A percentile compares a stretch with the other conserved stretches of the same genome.
Conservation (phyloP, 2,329 filamentous ascomycete species). For the Phaeoacremonium minimum region DNA sequence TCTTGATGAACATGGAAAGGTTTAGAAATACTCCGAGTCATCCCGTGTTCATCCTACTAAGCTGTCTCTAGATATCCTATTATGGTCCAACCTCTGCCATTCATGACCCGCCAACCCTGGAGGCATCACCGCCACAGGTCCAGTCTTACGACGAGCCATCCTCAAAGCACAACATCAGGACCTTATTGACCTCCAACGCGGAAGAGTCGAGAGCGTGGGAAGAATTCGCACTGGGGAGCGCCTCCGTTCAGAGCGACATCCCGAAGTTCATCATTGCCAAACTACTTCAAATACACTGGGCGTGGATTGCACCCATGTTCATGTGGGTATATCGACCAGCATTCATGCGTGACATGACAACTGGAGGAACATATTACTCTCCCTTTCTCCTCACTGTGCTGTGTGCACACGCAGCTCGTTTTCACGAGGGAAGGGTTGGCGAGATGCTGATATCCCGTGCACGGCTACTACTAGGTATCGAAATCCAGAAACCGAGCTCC, state of each 20-base stretch:
- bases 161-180: constrained; percentile 11
- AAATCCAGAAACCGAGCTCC: constrained; percentile 19
- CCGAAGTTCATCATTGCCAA: constrained; percentile 11
- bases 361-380: constrained; percentile 20
- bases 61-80: constrained; percentile 14
- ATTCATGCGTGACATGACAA: constrained; percentile 22
- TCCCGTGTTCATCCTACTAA: neutral
- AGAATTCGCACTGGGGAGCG: constrained; percentile 18
- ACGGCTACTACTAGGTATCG: constrained; percentile 16
- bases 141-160: constrained; percentile 10
- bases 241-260: constrained; percentile 14
- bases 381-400: constrained; percentile 19
- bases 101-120: constrained; percentile 13
- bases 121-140: constrained; percentile 8
- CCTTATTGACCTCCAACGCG: constrained; percentile 14
- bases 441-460: constrained; percentile 16
- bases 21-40: neutral
- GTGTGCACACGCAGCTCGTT: constrained; percentile 17
- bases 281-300: constrained; percentile 17
- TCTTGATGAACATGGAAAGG: constrained; percentile 16
- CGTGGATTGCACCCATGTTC: constrained; percentile 19
- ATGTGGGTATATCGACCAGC: constrained; percentile 22
- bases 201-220: constrained; percentile 16
- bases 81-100: constrained; percentile 20
- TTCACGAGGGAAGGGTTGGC: constrained; percentile 11